Evolutionary conservation across 1,139 yeast genomes (phyloP).

Genomic region (Sugiyamaella sp.): DNA sequence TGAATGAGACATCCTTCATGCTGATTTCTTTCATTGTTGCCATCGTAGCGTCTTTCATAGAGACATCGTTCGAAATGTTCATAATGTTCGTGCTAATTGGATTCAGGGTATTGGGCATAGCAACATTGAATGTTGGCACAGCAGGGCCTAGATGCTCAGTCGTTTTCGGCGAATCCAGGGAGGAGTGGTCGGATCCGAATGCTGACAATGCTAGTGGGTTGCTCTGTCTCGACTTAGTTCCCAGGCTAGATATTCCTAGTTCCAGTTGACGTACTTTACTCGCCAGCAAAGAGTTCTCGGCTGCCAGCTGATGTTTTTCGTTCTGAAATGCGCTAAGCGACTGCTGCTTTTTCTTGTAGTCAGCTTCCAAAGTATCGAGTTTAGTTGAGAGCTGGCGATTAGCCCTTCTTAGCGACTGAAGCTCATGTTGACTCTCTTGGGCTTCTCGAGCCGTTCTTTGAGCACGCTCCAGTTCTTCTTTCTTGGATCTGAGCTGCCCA

Average conservation of each 20-base stretch:
- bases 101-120: background rate
- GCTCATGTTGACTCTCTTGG: constrained; percentile 5
- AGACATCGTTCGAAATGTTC: constrained; percentile 6
- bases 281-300: constrained; percentile 4
- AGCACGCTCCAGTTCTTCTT: constrained; percentile 16
- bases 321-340: background rate
- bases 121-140: constrained; percentile 9
- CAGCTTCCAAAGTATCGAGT: constrained; percentile 6
- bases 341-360: background rate
- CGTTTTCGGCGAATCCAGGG: constrained; percentile 9
- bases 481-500: constrained; percentile 18
- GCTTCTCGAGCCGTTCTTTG: background rate
- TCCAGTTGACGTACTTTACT: constrained; percentile 14
- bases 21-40: constrained; percentile 18
- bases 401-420: constrained; percentile 5
- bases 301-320: constrained; percentile 1
- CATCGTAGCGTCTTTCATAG: constrained; percentile 19
- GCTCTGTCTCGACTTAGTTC: background rate
- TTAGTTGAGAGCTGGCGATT: constrained; percentile 9
- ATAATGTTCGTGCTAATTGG: background rate
- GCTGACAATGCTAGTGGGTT: constrained; percentile 8
- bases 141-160: constrained; percentile 9
- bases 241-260: constrained; percentile 14
- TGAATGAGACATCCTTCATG: constrained; percentile 22
- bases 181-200: constrained; percentile 15